Evolutionary conservation across 306 rosid species (phyloP).

Genomic region (Purshia tridentata): DNA sequence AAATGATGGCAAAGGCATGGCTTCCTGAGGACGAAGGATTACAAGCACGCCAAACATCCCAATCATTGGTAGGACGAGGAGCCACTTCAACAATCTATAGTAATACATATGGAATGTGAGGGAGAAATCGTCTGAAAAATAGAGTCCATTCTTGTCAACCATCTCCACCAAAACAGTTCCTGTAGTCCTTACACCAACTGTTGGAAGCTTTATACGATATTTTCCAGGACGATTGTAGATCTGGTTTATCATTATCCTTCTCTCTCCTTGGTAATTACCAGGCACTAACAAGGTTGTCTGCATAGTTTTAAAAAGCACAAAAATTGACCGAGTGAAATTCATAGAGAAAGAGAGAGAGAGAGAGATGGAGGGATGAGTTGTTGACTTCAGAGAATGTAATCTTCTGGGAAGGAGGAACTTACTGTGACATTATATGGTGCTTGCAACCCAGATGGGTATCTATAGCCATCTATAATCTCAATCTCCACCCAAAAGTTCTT

Average conservation of each 20-base stretch:
- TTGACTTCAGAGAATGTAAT: not conserved
- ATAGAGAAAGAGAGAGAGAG: conserved; percentile 1
- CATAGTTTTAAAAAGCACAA: conserved; percentile 31
- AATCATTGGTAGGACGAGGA: conserved; percentile 91
- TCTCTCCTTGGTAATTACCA: conserved; percentile 97
- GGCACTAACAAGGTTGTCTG: conserved; percentile 89
- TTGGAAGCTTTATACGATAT: conserved; percentile 78
- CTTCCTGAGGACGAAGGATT: conserved; percentile 88
- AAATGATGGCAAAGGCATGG: conserved; percentile 89
- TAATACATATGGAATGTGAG: conserved; percentile 97
- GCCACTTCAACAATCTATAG: conserved; percentile 92
- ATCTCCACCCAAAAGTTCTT: conserved; percentile 87
- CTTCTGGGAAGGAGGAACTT: conserved; percentile 20
- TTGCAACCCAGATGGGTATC: conserved; percentile 87
- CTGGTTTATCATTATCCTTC: conserved; percentile 68
- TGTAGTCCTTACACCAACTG: conserved; percentile 76
- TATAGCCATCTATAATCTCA: conserved; percentile 77
- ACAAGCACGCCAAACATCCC: conserved; percentile 90
- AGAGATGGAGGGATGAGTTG: not conserved
- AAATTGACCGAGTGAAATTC: conserved; percentile 10
- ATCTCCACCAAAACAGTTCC: conserved; percentile 94
- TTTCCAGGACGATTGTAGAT: conserved; percentile 67
- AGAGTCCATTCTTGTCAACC: conserved; percentile 92
- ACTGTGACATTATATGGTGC: conserved; percentile 91
- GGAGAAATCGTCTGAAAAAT: conserved; percentile 90